Conservation (phyloP, 2,329 filamentous ascomycete species). For the Onygenales sp. region DNA sequence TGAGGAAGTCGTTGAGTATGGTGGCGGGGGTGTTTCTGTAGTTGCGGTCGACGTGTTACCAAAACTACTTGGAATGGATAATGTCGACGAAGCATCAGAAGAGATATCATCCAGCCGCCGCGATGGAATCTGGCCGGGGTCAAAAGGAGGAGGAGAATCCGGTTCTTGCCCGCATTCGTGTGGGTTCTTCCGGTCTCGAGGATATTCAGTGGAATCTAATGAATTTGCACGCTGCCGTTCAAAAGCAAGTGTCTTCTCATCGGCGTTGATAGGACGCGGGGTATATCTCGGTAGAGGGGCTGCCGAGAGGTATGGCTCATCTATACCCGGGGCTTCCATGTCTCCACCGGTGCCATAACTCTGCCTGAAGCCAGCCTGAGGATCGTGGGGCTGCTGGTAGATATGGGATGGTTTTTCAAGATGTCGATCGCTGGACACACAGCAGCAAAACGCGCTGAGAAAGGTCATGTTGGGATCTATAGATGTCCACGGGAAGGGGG, state of each 20-base stretch:
- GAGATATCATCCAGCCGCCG: slow-evolving; percentile 18
- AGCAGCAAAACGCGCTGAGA: slow-evolving; percentile 17
- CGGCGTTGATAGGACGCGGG: slow-evolving; percentile 26
- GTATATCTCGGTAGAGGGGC: slow-evolving; percentile 33
- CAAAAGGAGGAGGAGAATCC: neutral
- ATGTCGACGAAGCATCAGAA: slow-evolving; percentile 30
- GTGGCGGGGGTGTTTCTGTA: slow-evolving; percentile 32
- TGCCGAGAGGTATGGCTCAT: slow-evolving; percentile 23
- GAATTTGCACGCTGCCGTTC: slow-evolving; percentile 13
- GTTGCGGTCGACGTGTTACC: slow-evolving; percentile 37
- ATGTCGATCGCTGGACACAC: slow-evolving; percentile 10
- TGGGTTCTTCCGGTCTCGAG: slow-evolving; percentile 23
- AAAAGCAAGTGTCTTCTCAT: slow-evolving; percentile 29
- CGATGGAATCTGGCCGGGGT: neutral
- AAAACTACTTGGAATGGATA: slow-evolving; percentile 35
- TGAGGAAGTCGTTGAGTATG: slow-evolving; percentile 28
- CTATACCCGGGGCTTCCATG: slow-evolving; percentile 7
- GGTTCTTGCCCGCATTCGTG: slow-evolving; percentile 15
- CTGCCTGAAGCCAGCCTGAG: slow-evolving; percentile 3
- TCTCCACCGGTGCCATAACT: slow-evolving; percentile 8
- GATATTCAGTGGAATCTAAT: slow-evolving; percentile 8
- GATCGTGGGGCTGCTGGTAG: neutral
- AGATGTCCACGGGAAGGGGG: neutral
- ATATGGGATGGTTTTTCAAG: slow-evolving; percentile 3
- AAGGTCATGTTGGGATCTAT: slow-evolving; percentile 14